Evolutionary conservation across 306 rosid species (phyloP).

Genomic region (Quercus gilva): DNA sequence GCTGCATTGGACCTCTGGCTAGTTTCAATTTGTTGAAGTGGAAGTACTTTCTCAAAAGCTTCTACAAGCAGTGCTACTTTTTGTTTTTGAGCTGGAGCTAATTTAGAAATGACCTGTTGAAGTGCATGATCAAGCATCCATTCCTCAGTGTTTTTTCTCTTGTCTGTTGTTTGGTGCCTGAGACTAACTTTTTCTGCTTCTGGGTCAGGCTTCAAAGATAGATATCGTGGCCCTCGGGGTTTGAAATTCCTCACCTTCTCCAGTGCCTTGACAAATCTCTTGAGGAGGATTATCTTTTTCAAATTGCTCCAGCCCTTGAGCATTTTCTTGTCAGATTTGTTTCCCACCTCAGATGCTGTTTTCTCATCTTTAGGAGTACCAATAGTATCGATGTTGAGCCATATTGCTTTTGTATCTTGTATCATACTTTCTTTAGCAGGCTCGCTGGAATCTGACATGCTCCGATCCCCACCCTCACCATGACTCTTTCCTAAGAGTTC

Average conservation of each 20-base stretch:
- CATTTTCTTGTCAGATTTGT: conserved; percentile 32
- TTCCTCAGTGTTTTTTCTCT: conserved; percentile 63
- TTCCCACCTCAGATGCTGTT: conserved; percentile 32
- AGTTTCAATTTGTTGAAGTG: conserved; percentile 45
- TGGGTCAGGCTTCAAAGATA: conserved; percentile 36
- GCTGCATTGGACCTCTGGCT: conserved; percentile 22
- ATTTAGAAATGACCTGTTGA: conserved; percentile 73
- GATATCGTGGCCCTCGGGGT: conserved; percentile 28
- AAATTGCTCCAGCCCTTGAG: conserved; percentile 80
- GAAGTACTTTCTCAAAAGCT: conserved; percentile 80
- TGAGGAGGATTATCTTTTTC: conserved; percentile 63
- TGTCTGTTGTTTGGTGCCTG: conserved; percentile 50
- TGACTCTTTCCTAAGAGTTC: conserved; percentile 25
- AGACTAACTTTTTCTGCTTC: conserved; percentile 61
- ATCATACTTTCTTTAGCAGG: conserved; percentile 19
- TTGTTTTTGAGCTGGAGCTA: conserved; percentile 74
- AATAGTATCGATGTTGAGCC: conserved; percentile 10
- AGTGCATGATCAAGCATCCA: conserved; percentile 95
- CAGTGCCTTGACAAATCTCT: conserved; percentile 82
- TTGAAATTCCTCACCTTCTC: conserved; percentile 64
- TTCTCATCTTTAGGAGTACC: conserved; percentile 31
- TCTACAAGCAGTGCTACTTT: conserved; percentile 66
- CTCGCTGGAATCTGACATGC: conserved; percentile 17
- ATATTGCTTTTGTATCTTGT: conserved; percentile 14
- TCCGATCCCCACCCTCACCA: conserved; percentile 27